These are phyloP conservation scores for Paecilomyces variotii DNA, from an alignment of 2,329 filamentous ascomycete genomes.

Conservation along the genomic window DNA sequence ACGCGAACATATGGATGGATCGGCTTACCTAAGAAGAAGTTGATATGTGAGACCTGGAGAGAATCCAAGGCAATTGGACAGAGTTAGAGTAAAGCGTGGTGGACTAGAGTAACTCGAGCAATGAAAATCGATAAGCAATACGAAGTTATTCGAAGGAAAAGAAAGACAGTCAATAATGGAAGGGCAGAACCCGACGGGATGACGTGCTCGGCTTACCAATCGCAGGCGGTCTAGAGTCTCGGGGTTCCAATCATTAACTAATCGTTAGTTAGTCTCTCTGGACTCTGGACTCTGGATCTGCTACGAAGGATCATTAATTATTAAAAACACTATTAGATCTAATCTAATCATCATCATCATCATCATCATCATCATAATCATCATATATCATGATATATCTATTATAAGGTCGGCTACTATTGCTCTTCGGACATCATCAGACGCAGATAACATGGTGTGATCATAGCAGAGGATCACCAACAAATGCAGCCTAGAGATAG, in stretches of 20 bases:
- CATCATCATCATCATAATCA: too few species aligned
- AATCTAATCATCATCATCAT: too few species aligned
- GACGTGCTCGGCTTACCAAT: slow-evolving; percentile 31
- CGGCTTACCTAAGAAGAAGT: not conserved
- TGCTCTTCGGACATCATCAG: too few species aligned
- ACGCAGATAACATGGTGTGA: too few species aligned
- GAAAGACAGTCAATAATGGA: not conserved
- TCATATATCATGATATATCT: too few species aligned
- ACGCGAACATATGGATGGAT: not conserved
- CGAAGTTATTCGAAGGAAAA: not conserved
- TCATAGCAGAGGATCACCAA: too few species aligned
- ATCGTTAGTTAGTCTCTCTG: too few species aligned
- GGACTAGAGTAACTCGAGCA: not conserved
- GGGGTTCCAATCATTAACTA: not conserved
- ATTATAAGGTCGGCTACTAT: too few species aligned
- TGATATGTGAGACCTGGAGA: not conserved
- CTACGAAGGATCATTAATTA: too few species aligned
- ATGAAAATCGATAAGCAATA: too few species aligned
- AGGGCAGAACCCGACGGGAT: slow-evolving; percentile 14
- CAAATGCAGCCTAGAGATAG: not conserved
- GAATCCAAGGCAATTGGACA: not conserved
- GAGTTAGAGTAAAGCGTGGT: not conserved
- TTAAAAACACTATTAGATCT: too few species aligned
- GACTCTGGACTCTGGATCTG: too few species aligned
- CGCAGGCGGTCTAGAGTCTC: slow-evolving; percentile 15